Evolutionary conservation across 1,284 basidiomycete genomes (phyloP).

Genomic region (Puccinia brachypodii): DNA sequence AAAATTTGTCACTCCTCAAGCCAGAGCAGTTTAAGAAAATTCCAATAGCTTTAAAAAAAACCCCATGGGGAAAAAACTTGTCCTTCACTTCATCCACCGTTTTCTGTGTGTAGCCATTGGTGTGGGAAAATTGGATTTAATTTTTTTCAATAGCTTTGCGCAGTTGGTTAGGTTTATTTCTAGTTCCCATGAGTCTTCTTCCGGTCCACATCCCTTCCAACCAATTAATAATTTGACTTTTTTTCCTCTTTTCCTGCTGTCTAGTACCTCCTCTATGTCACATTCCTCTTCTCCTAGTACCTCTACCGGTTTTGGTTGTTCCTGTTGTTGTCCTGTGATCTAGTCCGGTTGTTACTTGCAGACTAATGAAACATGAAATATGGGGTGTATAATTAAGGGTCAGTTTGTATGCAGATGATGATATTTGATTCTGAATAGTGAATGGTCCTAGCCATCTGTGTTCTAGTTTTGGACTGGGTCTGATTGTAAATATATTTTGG

Average conservation of each 20-base stretch:
- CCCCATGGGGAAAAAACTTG: too few species aligned
- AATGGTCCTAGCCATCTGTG: background rate
- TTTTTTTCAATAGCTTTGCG: too few species aligned
- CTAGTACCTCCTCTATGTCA: background rate
- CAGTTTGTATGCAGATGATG: background rate
- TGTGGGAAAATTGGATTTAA: too few species aligned
- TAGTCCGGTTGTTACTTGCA: background rate
- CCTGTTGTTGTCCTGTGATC: too few species aligned
- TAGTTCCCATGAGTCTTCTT: background rate
- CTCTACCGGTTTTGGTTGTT: background rate
- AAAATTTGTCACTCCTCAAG: too few species aligned
- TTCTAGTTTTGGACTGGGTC: slow-evolving; percentile 1
- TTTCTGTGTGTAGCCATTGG: too few species aligned
- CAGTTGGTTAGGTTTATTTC: background rate
- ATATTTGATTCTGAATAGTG: background rate
- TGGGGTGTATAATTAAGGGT: background rate
- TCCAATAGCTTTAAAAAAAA: too few species aligned
- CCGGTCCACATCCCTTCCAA: background rate
- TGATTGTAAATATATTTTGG: background rate
- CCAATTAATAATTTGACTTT: background rate
- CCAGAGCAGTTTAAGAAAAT: too few species aligned
- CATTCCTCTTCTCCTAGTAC: background rate
- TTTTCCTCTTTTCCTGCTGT: background rate
- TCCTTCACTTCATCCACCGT: too few species aligned
- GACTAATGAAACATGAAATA: background rate